Evolutionary conservation across 768 basidiomycete genomes (phyloP).

Genomic region (Leccinum boreale): DNA sequence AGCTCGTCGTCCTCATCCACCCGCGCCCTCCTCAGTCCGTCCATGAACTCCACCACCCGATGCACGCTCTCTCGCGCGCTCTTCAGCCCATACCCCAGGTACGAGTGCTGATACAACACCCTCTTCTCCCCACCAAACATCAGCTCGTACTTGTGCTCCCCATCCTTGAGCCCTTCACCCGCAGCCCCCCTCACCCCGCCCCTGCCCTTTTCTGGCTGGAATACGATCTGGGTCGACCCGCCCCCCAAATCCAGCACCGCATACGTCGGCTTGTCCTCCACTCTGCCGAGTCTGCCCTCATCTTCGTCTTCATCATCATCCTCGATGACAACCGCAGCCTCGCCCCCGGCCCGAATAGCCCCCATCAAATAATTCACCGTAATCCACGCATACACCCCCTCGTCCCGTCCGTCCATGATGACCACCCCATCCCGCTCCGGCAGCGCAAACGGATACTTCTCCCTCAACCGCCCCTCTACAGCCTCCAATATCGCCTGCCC

Average conservation of each 20-base stretch:
- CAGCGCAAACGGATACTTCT: constrained; percentile 65
- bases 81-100: constrained; percentile 96
- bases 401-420: constrained; percentile 95
- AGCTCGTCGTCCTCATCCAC: neutral
- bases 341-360: constrained; percentile 56
- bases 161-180: constrained; percentile 53
- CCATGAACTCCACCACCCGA: constrained; percentile 86
- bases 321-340: constrained; percentile 25
- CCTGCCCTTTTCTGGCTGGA: constrained; percentile 71
- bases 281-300: neutral
- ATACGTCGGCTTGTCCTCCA: constrained; percentile 44
- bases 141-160: constrained; percentile 90
- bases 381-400: constrained; percentile 99
- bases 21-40: constrained; percentile 36
- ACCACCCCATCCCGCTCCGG: constrained; percentile 63
- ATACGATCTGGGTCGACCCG: constrained; percentile 96
- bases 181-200: constrained; percentile 28
- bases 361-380: constrained; percentile 91
- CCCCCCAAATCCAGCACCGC: constrained; percentile 97
- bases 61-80: constrained; percentile 81
- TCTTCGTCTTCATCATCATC: neutral
- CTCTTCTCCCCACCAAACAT: constrained; percentile 67
- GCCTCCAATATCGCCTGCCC: constrained; percentile 72
- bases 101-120: constrained; percentile 94
- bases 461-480: constrained; percentile 57